Evolutionary conservation across 2,329 filamentous ascomycete genomes (phyloP), one percentile per base, ranked within the genome.

Genomic region (Fusarium concolor): DNA sequence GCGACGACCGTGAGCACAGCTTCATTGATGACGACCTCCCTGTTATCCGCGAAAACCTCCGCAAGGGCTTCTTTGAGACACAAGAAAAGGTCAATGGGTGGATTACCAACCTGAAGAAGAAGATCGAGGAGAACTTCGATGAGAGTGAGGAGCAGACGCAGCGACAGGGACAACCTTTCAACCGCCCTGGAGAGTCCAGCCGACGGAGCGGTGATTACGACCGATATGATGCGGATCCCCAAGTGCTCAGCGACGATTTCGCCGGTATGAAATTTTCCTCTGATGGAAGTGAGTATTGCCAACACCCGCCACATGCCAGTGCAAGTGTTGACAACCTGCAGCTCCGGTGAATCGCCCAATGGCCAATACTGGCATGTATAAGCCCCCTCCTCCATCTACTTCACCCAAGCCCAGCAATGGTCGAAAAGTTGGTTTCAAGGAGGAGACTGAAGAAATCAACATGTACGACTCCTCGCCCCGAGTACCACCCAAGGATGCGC

Each of bases 11-110:
- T 46, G 93, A 97, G 73, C 91, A 91, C 75, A 97, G 89, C 82
- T 99, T 99, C 79, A 88, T 98, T 72, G 96, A 99, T 73, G 96
- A 99, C 74, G 96, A 99, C 71, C 87, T 99, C 15, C 95, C 96
- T 2, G 89, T 95, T 49, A 97, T 99, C 76, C 90, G 90, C 70
- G 93, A 97, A 77, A 97, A 96, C 75, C 87, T 99, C 71, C 91
- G 91, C 76, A 96, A 98, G 81, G 96, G 96, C 6, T 99, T 99
- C 80, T 76, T 94, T 56, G 94, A 99, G 76, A 98, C 96, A 3
- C 96, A 98, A 81, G 90, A 88, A 56, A 96, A 92, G 76, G 92
- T 99, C 73, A 98, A 97, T 81, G 87, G 88, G 49, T 98, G 95
- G 94, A 93, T 99, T 73, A 92, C 88, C 50, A 94, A 89, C 67